phyloP scores from a whole-genome alignment of 345 rosid species.

The Rubroshorea leprosula region DNA sequence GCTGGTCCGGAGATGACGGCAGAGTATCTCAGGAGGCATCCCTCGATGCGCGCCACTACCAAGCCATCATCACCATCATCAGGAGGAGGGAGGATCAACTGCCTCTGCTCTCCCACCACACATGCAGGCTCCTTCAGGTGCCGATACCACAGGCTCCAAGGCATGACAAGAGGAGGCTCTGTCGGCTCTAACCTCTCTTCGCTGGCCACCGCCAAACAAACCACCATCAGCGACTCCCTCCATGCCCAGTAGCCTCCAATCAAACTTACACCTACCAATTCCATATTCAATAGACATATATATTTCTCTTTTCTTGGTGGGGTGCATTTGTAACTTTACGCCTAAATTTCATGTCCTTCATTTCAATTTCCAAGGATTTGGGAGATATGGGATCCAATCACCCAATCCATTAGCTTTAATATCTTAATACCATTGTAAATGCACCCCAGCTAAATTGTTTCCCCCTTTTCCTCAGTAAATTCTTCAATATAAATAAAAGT shows the following conservation, averaged over 20 bases:
- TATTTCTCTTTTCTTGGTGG: too few species aligned
- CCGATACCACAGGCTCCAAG: conserved; percentile 45
- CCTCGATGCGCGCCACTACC: background rate
- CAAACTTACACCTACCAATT: too few species aligned
- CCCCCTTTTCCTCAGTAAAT: too few species aligned
- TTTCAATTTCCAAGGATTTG: too few species aligned
- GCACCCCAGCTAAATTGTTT: too few species aligned
- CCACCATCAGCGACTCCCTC: background rate
- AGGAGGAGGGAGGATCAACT: conserved; percentile 24
- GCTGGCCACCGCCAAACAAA: conserved; percentile 21
- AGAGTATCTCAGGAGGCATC: background rate
- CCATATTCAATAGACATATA: too few species aligned
- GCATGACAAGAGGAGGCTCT: conserved; percentile 46
- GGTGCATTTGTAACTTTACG: too few species aligned
- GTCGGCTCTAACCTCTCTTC: conserved; percentile 55
- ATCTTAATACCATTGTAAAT: too few species aligned
- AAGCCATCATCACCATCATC: background rate
- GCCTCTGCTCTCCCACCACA: conserved; percentile 77
- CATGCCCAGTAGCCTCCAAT: background rate
- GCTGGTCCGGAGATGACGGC: background rate
- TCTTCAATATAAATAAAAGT: too few species aligned
- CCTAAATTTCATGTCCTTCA: too few species aligned
- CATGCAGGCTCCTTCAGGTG: conserved; percentile 74
- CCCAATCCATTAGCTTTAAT: too few species aligned
- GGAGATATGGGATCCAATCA: too few species aligned